Percentiles rank a stretch among this genome's conserved stretches.
Conservation (phyloP, 306 rosid species). For the Lathyrus oleraceus region DNA sequence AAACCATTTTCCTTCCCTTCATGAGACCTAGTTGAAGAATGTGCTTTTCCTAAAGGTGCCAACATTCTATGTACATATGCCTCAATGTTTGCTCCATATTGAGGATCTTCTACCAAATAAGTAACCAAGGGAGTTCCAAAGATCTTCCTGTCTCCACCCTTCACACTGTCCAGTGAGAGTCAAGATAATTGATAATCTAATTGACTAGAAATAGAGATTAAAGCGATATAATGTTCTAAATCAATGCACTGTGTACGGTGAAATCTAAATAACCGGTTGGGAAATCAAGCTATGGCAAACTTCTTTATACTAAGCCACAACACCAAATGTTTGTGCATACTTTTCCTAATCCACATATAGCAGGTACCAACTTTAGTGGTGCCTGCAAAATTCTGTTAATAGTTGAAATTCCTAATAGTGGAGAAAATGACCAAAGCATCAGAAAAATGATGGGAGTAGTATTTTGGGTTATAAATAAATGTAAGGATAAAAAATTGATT, state of each 20-base stretch:
- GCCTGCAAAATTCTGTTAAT: conserved; percentile 8
- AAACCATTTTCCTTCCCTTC: conserved; percentile 73
- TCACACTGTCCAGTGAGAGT: conserved; percentile 52
- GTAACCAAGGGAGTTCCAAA: conserved; percentile 90
- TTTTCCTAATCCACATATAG: conserved; percentile 19
- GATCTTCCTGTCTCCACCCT: conserved; percentile 69
- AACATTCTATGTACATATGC: conserved; percentile 59
- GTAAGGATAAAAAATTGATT: conserved; percentile 16
- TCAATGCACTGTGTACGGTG: conserved; percentile 28
- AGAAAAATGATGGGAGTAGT: conserved; percentile 11
- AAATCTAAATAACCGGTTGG: conserved; percentile 26
- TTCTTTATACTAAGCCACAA: conserved; percentile 12
- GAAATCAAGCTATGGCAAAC: conserved; percentile 23
- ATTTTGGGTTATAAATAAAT: conserved; percentile 9
- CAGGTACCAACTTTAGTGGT: conserved; percentile 34
- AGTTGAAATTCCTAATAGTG: conserved; percentile 17
- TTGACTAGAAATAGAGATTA: conserved; percentile 22
- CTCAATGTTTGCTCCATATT: conserved; percentile 62
- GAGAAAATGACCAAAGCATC: conserved; percentile 24
- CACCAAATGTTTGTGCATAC: conserved; percentile 8
- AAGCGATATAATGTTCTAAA: conserved; percentile 31
- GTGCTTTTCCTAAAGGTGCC: conserved; percentile 65
- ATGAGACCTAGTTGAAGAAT: conserved; percentile 58
- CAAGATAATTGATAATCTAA: conserved; percentile 42
- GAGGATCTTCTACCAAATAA: conserved; percentile 59